Conservation (phyloP, 768 basidiomycete species). For the Chalciporus pseudorubinellus region DNA sequence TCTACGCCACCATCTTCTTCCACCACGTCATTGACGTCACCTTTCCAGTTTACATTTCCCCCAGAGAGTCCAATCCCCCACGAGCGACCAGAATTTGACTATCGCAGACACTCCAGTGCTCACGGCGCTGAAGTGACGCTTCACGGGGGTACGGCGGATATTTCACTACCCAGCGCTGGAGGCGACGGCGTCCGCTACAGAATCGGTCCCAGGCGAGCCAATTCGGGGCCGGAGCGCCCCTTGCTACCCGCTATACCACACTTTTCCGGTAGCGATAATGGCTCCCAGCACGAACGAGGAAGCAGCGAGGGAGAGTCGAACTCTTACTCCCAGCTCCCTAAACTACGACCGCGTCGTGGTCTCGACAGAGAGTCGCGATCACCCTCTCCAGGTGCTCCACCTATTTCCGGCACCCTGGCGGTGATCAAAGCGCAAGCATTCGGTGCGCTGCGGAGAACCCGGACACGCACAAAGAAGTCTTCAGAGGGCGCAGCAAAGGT, state of each 20-base stretch:
- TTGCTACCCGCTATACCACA: conserved; percentile 47
- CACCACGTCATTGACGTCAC: conserved; percentile 57
- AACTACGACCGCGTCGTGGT: conserved; percentile 48
- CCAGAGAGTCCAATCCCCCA: conserved; percentile 50
- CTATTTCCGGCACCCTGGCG: conserved; percentile 77
- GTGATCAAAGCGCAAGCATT: conserved; percentile 92
- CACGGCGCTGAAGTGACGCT: conserved; percentile 63
- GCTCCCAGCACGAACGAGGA: conserved; percentile 49
- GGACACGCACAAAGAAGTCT: conserved; percentile 68
- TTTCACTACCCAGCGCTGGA: conserved; percentile 52
- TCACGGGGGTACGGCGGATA: conserved; percentile 72
- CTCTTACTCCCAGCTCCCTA: conserved; percentile 39
- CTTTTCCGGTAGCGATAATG: conserved; percentile 50
- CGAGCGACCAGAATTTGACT: conserved; percentile 65
- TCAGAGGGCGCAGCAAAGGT: conserved; percentile 71
- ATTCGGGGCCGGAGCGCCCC: conserved; percentile 48
- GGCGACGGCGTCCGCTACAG: conserved; percentile 62
- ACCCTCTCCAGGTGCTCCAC: conserved; percentile 45
- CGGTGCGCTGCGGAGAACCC: conserved; percentile 77
- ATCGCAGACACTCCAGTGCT: conserved; percentile 53
- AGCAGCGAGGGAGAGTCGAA: conserved; percentile 57
- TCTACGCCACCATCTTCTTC: conserved; percentile 63
- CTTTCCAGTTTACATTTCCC: conserved; percentile 63
- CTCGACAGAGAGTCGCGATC: conserved; percentile 47
- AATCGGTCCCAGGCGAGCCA: conserved; percentile 46